Conservation (phyloP, 129 eudicot genomes). For the Pulicaria dysenterica region DNA sequence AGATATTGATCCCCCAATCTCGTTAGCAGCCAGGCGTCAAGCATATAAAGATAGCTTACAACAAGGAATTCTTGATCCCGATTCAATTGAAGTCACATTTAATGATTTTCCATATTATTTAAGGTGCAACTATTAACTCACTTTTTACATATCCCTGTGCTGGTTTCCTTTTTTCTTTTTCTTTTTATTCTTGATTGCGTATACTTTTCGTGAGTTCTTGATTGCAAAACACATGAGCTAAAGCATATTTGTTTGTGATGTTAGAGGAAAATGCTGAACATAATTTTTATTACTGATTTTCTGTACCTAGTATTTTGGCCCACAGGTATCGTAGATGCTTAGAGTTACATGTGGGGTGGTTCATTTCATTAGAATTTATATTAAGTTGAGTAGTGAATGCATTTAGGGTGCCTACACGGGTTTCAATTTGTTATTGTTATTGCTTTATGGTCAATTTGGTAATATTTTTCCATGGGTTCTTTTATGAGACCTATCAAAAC, state of each 20-base stretch:
- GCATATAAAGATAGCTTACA: constrained; percentile 64
- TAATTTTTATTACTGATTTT: no score
- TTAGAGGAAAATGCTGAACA: no score
- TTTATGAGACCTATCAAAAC: background rate
- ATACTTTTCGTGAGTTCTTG: background rate
- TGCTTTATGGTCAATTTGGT: background rate
- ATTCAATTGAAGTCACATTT: constrained; percentile 69
- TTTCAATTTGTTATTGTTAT: background rate
- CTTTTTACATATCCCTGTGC: background rate
- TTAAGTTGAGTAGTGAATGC: background rate
- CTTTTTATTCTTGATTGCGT: background rate
- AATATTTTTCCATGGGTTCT: background rate
- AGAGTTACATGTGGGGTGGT: constrained; percentile 8
- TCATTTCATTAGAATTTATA: background rate
- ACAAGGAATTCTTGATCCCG: constrained; percentile 54
- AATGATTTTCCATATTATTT: constrained; percentile 79
- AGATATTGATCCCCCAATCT: constrained; percentile 55
- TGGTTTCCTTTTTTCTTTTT: background rate
- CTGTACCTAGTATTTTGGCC: background rate
- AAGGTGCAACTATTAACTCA: constrained; percentile 47
- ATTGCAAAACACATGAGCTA: background rate
- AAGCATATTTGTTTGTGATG: background rate
- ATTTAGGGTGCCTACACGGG: background rate
- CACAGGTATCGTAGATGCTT: background rate
- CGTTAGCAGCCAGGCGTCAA: constrained; percentile 59